Evolutionary conservation across 2,329 filamentous ascomycete genomes (phyloP).

Genomic region (Fusarium equiseti): DNA sequence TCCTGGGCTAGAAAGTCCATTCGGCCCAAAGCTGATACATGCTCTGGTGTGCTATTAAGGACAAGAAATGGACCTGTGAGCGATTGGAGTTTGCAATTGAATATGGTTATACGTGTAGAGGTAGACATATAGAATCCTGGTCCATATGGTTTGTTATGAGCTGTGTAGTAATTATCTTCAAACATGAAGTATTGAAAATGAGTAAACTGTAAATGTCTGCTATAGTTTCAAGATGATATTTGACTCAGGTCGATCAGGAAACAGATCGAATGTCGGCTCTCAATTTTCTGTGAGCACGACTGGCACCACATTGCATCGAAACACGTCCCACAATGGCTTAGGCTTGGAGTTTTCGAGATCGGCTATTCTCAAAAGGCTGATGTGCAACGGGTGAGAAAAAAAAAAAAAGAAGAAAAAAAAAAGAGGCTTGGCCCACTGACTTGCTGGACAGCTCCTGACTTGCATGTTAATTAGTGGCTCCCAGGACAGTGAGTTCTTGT

Average conservation of each 20-base stretch:
- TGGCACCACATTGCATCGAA: constrained; percentile 19
- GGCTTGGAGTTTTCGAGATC: constrained; percentile 28
- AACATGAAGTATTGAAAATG: not conserved
- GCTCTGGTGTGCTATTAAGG: constrained; percentile 1
- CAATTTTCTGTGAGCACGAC: constrained; percentile 19
- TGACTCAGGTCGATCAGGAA: constrained; percentile 12
- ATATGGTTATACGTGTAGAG: not conserved
- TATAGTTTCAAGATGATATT: not conserved
- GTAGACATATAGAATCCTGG: not conserved
- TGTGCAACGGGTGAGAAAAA: constrained; percentile 14
- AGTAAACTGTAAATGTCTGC: not conserved
- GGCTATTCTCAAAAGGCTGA: constrained; percentile 37
- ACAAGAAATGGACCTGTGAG: not conserved
- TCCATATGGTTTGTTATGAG: not conserved
- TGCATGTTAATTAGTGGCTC: constrained; percentile 37
- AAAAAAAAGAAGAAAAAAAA: not conserved
- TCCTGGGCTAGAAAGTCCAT: constrained; percentile 25
- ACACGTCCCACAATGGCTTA: constrained; percentile 33
- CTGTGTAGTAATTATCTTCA: not conserved
- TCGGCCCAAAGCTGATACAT: constrained; percentile 16
- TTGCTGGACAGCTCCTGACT: constrained; percentile 21
- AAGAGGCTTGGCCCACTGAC: not conserved
- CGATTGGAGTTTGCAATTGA: not conserved
- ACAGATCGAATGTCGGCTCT: constrained; percentile 13
- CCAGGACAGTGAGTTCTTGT: constrained; percentile 46